These are phyloP conservation scores for Pyrus pyrifolia DNA, from an alignment of 306 rosid genomes.

Conservation along the genomic window DNA sequence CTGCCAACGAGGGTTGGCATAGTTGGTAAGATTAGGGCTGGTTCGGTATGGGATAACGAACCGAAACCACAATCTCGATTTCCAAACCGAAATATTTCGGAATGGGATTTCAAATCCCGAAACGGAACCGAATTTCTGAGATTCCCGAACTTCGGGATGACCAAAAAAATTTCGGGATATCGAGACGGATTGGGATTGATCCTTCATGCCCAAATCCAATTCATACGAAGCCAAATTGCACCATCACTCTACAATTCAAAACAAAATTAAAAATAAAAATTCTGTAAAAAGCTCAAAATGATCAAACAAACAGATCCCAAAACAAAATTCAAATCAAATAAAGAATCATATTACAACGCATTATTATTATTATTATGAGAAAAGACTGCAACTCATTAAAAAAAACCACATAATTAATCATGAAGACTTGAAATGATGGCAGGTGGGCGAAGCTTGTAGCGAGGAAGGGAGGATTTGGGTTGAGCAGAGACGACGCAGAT, in stretches of 20 bases:
- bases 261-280: background rate
- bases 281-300: background rate
- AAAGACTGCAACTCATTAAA: background rate
- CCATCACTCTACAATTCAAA: constrained; percentile 33
- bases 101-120: no score
- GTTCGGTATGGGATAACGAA: background rate
- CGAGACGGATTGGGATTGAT: no score
- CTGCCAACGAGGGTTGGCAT: no score
- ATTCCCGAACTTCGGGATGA: no score
- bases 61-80: background rate
- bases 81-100: no score
- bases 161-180: no score
- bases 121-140: no score
- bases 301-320: constrained; percentile 1
- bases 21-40: no score
- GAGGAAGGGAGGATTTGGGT: constrained; percentile 30
- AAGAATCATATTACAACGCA: background rate
- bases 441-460: constrained; percentile 32
- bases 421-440: constrained; percentile 33
- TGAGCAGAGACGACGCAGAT: background rate
- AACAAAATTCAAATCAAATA: background rate
- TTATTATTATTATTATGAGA: no score
- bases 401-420: background rate
- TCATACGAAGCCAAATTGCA: background rate
- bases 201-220: no score